Conservation (phyloP, 768 basidiomycete species). For the Hysterangium stoloniferum region DNA sequence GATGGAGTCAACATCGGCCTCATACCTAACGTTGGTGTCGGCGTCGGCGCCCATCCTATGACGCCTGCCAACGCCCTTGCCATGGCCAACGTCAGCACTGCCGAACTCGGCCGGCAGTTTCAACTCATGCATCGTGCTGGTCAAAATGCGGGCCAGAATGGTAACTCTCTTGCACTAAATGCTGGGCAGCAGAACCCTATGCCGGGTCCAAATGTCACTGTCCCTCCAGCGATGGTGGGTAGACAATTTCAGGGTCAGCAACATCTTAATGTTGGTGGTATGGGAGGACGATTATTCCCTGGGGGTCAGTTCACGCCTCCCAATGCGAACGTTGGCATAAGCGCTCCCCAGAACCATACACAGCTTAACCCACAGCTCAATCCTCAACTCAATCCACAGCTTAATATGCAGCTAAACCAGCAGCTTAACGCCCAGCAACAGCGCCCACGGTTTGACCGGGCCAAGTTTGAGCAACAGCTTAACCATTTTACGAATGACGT, state of each 20-base stretch:
- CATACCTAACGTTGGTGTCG: background rate
- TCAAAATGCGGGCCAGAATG: conserved; percentile 10
- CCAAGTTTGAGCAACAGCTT: no score
- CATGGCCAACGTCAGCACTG: background rate
- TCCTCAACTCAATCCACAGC: no score
- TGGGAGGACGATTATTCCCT: no score
- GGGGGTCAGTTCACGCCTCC: no score
- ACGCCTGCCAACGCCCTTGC: conserved; percentile 2
- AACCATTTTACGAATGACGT: no score
- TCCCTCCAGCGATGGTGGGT: background rate
- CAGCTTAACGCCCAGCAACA: no score
- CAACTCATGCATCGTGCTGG: conserved; percentile 4
- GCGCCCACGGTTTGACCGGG: no score
- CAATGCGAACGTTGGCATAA: no score
- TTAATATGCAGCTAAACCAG: no score
- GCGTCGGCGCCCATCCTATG: background rate
- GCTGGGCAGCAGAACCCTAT: background rate
- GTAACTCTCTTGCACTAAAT: background rate
- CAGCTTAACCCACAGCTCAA: no score
- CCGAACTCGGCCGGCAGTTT: conserved; percentile 6
- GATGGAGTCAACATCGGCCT: conserved; percentile 4
- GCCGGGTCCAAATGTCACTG: background rate
- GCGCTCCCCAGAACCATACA: no score
- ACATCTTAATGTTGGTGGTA: background rate
- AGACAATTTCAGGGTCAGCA: conserved; percentile 1